Base-by-base conservation (phyloP, 257 asterid species). In the Ilex aquifolium region DNA sequence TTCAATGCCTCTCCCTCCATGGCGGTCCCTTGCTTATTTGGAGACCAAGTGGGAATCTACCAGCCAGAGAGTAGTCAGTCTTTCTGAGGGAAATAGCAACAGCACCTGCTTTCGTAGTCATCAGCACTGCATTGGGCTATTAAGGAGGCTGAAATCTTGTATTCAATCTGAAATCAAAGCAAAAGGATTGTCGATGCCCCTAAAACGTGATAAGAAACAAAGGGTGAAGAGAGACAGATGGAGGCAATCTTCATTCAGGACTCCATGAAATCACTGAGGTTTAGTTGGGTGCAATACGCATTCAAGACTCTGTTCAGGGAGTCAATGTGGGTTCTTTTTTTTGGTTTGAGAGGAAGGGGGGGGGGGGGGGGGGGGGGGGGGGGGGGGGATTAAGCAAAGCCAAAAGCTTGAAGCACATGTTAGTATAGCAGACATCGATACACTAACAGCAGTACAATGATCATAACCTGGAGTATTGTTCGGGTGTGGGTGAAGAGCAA, bases 1-100 rank as follows among this genome's bases (percentile, higher is more conserved):
- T 62, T 71, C 80, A 8, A 80, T 77, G 85, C 85, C 85, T 39
- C 65, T 80, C 62, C 85, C 85, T 52, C 85, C 85, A 27, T 80
- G 85, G 85, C 62, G 85, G 55, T 77, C 85, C 56, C 73, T 80
- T 57, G 71, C 83, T 62, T 80, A 80, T 66, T 61, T 80, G 59
- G 77, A 74, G 68, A 71, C 85, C 52, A 80, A 80, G 64, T 80
- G 85, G 85, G 83, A 80, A 44, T 76, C 82, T 13, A 75, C 80
- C 31, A 62, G 69, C 58, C 67, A 77, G 54, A 74, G 74, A 76
- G 67, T 44, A 16, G 65, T 67, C 27, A 42, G 40, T 16, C 57
- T 67, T 57, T 60, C 48, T 12, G 11, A 31, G 65, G 16, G 66
- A 14, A 51, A 51, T 27, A 32, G 56, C 66, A 17, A 39, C 77